Evolutionary conservation across 441 rosid species (phyloP), one percentile per base, ranked within the genome.

Genomic region (Populus hybrid): DNA sequence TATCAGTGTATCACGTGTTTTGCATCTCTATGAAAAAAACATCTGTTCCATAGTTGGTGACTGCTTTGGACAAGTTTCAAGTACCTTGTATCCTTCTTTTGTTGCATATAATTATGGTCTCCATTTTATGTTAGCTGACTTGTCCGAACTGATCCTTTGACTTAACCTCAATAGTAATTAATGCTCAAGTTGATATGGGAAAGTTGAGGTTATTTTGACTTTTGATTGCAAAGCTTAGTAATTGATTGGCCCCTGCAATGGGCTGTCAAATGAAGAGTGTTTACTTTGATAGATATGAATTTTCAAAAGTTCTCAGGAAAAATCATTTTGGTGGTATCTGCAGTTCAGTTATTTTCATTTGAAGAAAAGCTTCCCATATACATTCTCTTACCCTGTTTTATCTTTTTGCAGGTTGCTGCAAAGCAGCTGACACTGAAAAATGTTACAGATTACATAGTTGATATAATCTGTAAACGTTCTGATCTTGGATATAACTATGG

Each of bases 361-460:
- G 31, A 3, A 66, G 74, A 31, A 40, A 26, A 68, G 59, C 23
- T 56, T 9, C 35, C 6, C 4, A 3, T 63, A 29, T 33, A 24
- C 7, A 26, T 76, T 42, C 63, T 21, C 3, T 56, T 64, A 77
- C 29, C 24, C 28, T 42, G 29, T 69, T 75, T 26, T 68, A 33
- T 78, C 59, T 69, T 66, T 40, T 70, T 83, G 76, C 86, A 96
- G 99, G 98, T 97, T 67, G 93, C 91, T 84, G 98, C 95, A 74
- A 88, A 90, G 88, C 93, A 93, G 88, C 92, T 81, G 74, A 91
- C 98, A 3, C 87, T 97, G 81, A 94, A 94, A 91, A 92, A 88
- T 77, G 97, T 97, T 65, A 94, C 98, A 1, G 98, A 91, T 72
- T 87, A 93, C 87, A 92, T 97, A 64, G 98, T 91, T 2, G 95